phyloP scores from a whole-genome alignment of 2,329 filamentous ascomycete species.

The Macrophomina pseudophaseolina region DNA sequence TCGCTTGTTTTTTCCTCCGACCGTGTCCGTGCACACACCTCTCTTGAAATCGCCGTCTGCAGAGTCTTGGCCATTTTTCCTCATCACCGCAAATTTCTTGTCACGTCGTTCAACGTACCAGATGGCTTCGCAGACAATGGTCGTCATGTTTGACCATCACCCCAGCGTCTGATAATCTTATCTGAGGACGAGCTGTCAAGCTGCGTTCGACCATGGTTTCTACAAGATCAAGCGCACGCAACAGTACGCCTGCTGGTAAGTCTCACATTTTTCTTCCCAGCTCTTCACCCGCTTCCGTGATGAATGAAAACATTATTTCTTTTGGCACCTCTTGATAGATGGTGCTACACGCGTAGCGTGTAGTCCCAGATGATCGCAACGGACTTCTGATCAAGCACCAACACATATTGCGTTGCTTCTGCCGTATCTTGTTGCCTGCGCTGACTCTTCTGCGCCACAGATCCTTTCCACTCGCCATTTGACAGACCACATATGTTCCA shows the following conservation, averaged over 20 bases:
- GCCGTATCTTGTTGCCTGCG: background rate
- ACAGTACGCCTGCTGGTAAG: background rate
- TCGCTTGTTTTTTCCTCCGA: conserved; percentile 33
- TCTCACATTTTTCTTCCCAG: conserved; percentile 44
- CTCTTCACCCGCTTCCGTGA: conserved; percentile 42
- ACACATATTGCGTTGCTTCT: conserved; percentile 23
- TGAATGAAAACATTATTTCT: conserved; percentile 46
- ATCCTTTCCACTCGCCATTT: background rate
- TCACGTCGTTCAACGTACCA: conserved; percentile 39
- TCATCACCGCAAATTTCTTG: background rate
- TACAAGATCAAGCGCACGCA: no score
- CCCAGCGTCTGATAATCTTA: background rate
- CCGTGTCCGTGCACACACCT: conserved; percentile 1
- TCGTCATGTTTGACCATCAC: background rate
- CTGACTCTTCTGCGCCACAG: background rate
- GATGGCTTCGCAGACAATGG: conserved; percentile 62
- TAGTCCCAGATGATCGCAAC: conserved; percentile 71
- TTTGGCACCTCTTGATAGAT: conserved; percentile 99
- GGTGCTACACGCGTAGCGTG: conserved; percentile 2
- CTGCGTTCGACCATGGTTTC: no score
- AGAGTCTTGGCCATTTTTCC: background rate
- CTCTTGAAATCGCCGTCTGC: conserved; percentile 1
- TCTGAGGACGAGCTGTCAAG: background rate
- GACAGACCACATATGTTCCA: background rate
- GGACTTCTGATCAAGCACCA: conserved; percentile 70